phyloP scores from a whole-genome alignment of 257 asterid genomes.

The Gardenia jasminoides region DNA sequence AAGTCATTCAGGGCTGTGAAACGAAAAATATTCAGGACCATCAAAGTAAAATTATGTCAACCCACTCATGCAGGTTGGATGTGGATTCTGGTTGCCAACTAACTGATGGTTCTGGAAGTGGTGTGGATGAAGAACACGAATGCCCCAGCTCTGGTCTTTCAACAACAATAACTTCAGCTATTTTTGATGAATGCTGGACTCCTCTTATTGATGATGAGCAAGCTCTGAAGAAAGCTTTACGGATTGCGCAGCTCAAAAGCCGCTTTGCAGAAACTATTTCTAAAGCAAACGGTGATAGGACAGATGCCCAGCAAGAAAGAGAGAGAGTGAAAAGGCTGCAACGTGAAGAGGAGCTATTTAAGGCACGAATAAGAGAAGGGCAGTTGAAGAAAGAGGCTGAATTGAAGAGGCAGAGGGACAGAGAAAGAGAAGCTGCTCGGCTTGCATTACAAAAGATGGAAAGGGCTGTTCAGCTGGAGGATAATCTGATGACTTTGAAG shows the following conservation, averaged over 20 bases:
- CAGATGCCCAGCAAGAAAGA: slow-evolving; percentile 54
- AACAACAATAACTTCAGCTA: slow-evolving; percentile 29
- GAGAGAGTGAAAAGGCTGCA: slow-evolving; percentile 58
- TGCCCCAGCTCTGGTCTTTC: slow-evolving; percentile 26
- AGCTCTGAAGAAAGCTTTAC: slow-evolving; percentile 69
- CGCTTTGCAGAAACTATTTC: slow-evolving; percentile 79
- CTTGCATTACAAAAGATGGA: slow-evolving; percentile 54
- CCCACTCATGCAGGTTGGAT: slow-evolving; percentile 20
- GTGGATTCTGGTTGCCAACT: slow-evolving; percentile 33
- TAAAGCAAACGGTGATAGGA: slow-evolving; percentile 52
- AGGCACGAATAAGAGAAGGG: slow-evolving; percentile 64
- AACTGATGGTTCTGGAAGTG: slow-evolving; percentile 42
- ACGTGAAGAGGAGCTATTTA: slow-evolving; percentile 60
- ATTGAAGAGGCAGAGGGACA: slow-evolving; percentile 39
- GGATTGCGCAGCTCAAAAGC: slow-evolving; percentile 73
- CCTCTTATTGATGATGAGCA: slow-evolving; percentile 30
- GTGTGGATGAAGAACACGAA: slow-evolving; percentile 31
- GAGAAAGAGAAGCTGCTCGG: slow-evolving; percentile 64
- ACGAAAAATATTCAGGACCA: neutral
- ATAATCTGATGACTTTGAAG: slow-evolving; percentile 31
- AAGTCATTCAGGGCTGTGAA: neutral
- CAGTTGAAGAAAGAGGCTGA: slow-evolving; percentile 40
- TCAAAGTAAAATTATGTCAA: neutral
- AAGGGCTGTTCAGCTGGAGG: slow-evolving; percentile 43
- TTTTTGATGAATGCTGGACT: slow-evolving; percentile 54